These are phyloP conservation scores for Graphium sp. DNA, from an alignment of 2,329 filamentous ascomycete species.

Conservation along the genomic window DNA sequence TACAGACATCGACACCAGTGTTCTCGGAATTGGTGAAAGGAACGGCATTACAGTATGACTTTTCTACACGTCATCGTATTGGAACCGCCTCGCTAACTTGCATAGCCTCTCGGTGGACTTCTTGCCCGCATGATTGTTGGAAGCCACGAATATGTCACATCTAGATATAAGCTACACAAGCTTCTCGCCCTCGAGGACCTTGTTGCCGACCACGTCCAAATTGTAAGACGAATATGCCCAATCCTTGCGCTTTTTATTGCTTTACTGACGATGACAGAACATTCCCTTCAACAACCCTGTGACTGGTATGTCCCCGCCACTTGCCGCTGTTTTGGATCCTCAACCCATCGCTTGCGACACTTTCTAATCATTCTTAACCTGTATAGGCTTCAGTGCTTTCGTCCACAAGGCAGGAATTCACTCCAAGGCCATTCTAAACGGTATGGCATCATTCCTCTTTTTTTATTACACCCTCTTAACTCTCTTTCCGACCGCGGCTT, in stretches of 20 bases:
- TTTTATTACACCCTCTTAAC: no score
- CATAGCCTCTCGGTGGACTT: constrained; percentile 42
- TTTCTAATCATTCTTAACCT: not conserved
- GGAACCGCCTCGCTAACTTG: no score
- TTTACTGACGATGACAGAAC: no score
- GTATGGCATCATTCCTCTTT: no score
- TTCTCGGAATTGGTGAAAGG: constrained; percentile 76
- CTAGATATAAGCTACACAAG: constrained; percentile 80
- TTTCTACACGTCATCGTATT: no score
- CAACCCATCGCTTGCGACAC: not conserved
- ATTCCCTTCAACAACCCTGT: constrained; percentile 67
- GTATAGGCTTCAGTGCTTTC: constrained; percentile 10
- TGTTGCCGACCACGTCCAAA: constrained; percentile 62
- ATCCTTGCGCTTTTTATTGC: no score
- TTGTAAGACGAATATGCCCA: no score
- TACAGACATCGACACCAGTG: constrained; percentile 58
- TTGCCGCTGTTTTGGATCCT: not conserved
- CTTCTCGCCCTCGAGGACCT: constrained; percentile 78
- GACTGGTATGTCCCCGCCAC: constrained; percentile 8
- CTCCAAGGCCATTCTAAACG: constrained; percentile 14
- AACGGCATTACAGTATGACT: constrained; percentile 71
- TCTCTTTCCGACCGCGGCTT: no score
- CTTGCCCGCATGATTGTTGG: constrained; percentile 63
- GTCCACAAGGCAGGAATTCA: constrained; percentile 18
- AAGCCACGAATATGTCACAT: constrained; percentile 65